Evolutionary conservation across 306 rosid species (phyloP), one percentile per base, ranked within the genome.

Genomic region (Pterocarpus santalinus): DNA sequence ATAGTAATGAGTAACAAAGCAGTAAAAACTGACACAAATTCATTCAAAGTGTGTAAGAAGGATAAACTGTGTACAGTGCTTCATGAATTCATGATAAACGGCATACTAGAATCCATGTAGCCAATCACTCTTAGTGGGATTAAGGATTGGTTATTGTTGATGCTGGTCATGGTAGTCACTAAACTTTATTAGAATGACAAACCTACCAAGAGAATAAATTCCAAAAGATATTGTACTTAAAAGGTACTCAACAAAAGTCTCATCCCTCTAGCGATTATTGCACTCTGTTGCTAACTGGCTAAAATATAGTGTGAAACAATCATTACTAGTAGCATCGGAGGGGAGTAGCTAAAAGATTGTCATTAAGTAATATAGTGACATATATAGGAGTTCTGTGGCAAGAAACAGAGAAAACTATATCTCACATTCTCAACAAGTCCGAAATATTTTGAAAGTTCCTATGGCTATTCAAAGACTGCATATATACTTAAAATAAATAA

Each of bases 71-170:
- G 57, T 57, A 71, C 5, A 7, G 65, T 65, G 22, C 36, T 22
- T 73, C 64, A 67, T 46, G 81, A 75, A 74, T 66, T 67, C 10
- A 35, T 67, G 81, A 53, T 66, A 14, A 57, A 57, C 5, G 5
- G 43, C 28, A 4, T 66, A 9, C 56, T 46, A 81, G 64, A 55
- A 66, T 8, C 57, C 30, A 66, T 36, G 81, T 55, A 57, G 57
- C 70, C 71, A 81, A 65, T 47, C 75, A 68, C 58, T 70, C 56
- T 39, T 6, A 33, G 11, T 66, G 32, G 33, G 69, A 74, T 49
- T 44, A 43, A 77, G 39, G 41, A 13, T 65, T 65, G 52, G 39
- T 65, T 63, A 33, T 60, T 9, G 39, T 16, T 76, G 30, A 49
- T 51, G 38, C 53, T 57, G 30, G 63, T 5, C 39, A 14, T 13